Evolutionary conservation across 192 early-diverging fungal species (phyloP), one percentile per base, ranked within the genome.

Genomic region (Gryganskiella cystojenkinii): DNA sequence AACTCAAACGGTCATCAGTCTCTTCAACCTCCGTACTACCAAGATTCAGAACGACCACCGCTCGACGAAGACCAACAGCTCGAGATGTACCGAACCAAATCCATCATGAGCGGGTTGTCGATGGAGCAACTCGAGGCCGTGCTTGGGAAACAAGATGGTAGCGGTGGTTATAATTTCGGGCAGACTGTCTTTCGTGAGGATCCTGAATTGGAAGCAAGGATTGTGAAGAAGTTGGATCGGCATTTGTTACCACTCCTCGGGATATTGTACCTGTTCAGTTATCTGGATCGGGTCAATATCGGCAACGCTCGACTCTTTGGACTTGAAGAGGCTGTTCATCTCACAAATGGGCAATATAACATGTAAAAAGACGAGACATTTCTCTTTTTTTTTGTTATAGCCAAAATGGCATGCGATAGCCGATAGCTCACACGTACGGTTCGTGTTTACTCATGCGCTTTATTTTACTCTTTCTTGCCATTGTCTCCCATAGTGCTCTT

Each of bases 221-320:
- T 91, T 40, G 80, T 84, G 22, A 61, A 78, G 27, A 84, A 82
- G 60, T 78, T 91, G 46, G 90, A 91, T 56, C 43, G 71, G 42
- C 79, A 86, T n/a, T 79, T 90, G 22, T 69, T 90, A n/a, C 89
- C 91, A 0, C 70, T 88, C 25, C 80, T 92, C 8, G 82, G 86
- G 20, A 56, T 92, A 11, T 70, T 90, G 25, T 92, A 92, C 49
- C 76, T 90, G 40, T 87, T 89, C 28, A 86, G 84, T 33, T 82
- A 84, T 51, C 71, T 92, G 19, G 91, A 92, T 58, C 84, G 91
- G 4, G 88, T 87, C 22, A 92, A 92, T 61, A 92, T 92, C 40
- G 89, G 90, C 24, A 92, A 92, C 61, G 91, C 91, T 27, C 81
- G 86, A 53, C 72, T 89, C 25, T 84, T 87, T 22, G 80, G 78